Percentiles rank a stretch among this genome's conserved stretches.
phyloP scores from a whole-genome alignment of 768 basidiomycete genomes.

The Russula ochroleuca region DNA sequence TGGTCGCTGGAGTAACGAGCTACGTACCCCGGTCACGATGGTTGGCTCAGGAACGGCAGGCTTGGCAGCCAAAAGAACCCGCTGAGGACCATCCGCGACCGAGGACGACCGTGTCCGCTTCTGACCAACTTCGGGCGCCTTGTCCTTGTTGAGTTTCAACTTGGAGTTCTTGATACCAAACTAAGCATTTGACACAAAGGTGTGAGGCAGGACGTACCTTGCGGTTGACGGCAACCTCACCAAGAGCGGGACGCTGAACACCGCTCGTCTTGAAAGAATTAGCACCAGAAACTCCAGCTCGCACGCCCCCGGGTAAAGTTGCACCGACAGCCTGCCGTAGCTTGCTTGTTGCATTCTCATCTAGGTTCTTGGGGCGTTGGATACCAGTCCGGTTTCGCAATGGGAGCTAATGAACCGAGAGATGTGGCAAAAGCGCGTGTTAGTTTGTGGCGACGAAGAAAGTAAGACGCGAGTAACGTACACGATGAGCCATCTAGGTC shows the following conservation, averaged over 20 bases:
- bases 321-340: slow-evolving; percentile 59
- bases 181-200: slow-evolving; percentile 9
- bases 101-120: slow-evolving; percentile 65
- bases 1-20: slow-evolving; percentile 33
- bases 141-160: slow-evolving; percentile 48
- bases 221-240: slow-evolving; percentile 79
- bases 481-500: slow-evolving; percentile 29
- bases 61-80: slow-evolving; percentile 62
- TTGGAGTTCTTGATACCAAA: slow-evolving; percentile 40
- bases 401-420: slow-evolving; percentile 45
- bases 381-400: slow-evolving; percentile 59
- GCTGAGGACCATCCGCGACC: slow-evolving; percentile 58
- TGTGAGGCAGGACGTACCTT: slow-evolving; percentile 47
- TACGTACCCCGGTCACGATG: slow-evolving; percentile 26
- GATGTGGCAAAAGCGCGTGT: slow-evolving; percentile 16
- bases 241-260: slow-evolving; percentile 63
- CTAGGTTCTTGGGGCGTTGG: slow-evolving; percentile 62
- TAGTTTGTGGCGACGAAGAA: slow-evolving; percentile 23
- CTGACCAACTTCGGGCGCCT: slow-evolving; percentile 43
- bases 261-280: slow-evolving; percentile 51
- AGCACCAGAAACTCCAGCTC: slow-evolving; percentile 40
- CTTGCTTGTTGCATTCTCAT: slow-evolving; percentile 72
- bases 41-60: slow-evolving; percentile 26
- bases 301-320: slow-evolving; percentile 44
- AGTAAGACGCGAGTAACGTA: slow-evolving; percentile 6